Evolutionary conservation across 305 asterid species (phyloP).

Genomic region (Fraxinus sp.): DNA sequence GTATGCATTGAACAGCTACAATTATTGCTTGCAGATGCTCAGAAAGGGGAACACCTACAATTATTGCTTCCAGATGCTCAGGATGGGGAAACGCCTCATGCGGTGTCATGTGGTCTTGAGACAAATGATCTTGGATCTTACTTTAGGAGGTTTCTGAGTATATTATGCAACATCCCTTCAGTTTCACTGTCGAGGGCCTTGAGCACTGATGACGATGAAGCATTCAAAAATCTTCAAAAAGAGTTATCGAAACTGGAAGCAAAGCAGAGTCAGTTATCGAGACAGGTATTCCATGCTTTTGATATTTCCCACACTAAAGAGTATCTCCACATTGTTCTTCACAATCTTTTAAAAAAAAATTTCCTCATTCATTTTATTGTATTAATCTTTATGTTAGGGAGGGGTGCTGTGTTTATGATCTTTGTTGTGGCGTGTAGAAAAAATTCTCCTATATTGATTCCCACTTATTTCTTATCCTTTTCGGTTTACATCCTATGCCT

Average conservation of each 20-base stretch:
- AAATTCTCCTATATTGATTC: neutral
- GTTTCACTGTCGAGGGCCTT: constrained; percentile 77
- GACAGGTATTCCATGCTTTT: constrained; percentile 47
- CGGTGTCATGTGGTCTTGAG: constrained; percentile 55
- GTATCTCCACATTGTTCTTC: neutral
- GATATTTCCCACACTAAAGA: too few species aligned
- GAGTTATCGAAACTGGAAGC: constrained; percentile 69
- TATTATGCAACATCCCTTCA: constrained; percentile 82
- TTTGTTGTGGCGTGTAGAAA: neutral
- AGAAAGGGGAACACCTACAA: constrained; percentile 77
- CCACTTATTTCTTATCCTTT: neutral
- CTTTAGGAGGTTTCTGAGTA: constrained; percentile 72
- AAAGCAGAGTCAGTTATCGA: constrained; percentile 69
- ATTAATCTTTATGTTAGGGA: neutral
- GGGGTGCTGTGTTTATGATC: neutral
- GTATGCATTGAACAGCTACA: constrained; percentile 94
- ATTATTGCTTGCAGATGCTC: constrained; percentile 68
- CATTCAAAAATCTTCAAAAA: constrained; percentile 69
- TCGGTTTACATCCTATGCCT: neutral
- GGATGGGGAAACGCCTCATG: constrained; percentile 64
- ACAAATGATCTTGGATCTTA: constrained; percentile 83
- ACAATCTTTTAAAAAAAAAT: too few species aligned
- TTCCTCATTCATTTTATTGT: neutral
- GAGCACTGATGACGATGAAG: constrained; percentile 68
- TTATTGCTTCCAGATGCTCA: constrained; percentile 69